phyloP scores from a whole-genome alignment of 169 alveolate genomes.

The Theileria orientalis region DNA sequence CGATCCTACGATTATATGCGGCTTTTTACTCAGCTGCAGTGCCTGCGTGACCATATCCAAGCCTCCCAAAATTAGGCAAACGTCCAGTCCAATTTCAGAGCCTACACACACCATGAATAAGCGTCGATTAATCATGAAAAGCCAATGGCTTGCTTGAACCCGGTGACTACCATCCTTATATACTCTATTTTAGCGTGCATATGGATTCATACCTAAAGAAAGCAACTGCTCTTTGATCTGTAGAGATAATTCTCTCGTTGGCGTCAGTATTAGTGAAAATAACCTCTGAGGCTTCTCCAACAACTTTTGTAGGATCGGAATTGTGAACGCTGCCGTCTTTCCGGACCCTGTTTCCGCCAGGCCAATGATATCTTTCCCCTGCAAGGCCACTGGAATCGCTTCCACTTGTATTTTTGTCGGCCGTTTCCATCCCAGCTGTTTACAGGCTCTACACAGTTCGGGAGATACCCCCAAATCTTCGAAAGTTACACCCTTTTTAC shows the following conservation, averaged over 20 bases:
- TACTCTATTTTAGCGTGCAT: no score
- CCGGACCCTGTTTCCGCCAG: conserved; percentile 98
- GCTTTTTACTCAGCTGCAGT: conserved; percentile 91
- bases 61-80: conserved; percentile 97
- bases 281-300: conserved; percentile 85
- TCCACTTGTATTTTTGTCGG: conserved; percentile 95
- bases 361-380: conserved; percentile 96
- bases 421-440: conserved; percentile 85
- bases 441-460: conserved; percentile 90
- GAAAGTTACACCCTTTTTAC: conserved; percentile 67
- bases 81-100: conserved; percentile 85
- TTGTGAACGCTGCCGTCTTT: conserved; percentile 91
- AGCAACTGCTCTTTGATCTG: conserved; percentile 95
- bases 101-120: no score
- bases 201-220: conserved; percentile 74
- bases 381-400: conserved; percentile 89
- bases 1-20: conserved; percentile 96
- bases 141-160: no score
- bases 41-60: conserved; percentile 95
- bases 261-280: conserved; percentile 91
- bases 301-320: conserved; percentile 93
- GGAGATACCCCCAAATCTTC: conserved; percentile 91
- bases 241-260: conserved; percentile 98
- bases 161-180: no score
- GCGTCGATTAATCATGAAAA: no score